A percentile compares a stretch with the other conserved stretches of the same genome.
These are phyloP conservation scores for Rhodomyrtus tomentosa DNA, from an alignment of 345 rosid species.

Conservation along the genomic window DNA sequence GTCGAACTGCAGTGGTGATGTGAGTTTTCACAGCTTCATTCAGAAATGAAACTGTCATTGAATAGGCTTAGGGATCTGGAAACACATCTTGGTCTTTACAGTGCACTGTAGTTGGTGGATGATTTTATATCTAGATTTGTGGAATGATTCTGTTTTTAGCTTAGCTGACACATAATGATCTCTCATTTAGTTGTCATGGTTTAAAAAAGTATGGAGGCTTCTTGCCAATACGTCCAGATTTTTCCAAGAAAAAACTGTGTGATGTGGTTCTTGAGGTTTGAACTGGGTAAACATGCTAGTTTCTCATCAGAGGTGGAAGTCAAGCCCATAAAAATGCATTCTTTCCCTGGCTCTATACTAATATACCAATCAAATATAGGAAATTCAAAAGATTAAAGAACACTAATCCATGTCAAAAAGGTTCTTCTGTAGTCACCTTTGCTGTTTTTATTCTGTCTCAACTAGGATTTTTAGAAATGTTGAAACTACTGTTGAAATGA, in stretches of 20 bases:
- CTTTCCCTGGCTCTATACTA: not conserved
- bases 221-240: not conserved
- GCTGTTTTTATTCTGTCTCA: not conserved
- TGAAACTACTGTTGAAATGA: not conserved
- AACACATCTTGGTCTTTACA: not conserved
- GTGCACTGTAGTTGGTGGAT: not conserved
- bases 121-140: not conserved
- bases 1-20: conserved; percentile 71
- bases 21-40: conserved; percentile 14
- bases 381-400: not conserved
- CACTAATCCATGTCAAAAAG: not conserved
- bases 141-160: not conserved
- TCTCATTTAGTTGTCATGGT: not conserved
- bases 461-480: not conserved
- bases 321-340: not conserved
- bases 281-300: not conserved
- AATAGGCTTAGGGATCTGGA: not conserved
- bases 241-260: not conserved
- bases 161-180: not conserved
- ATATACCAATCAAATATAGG: not conserved
- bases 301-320: not conserved
- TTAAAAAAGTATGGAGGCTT: not conserved
- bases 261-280: not conserved
- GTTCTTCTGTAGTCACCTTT: not conserved
- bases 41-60: not conserved